phyloP scores from a whole-genome alignment of 1,284 basidiomycete genomes.

The Pholiota adiposa region DNA sequence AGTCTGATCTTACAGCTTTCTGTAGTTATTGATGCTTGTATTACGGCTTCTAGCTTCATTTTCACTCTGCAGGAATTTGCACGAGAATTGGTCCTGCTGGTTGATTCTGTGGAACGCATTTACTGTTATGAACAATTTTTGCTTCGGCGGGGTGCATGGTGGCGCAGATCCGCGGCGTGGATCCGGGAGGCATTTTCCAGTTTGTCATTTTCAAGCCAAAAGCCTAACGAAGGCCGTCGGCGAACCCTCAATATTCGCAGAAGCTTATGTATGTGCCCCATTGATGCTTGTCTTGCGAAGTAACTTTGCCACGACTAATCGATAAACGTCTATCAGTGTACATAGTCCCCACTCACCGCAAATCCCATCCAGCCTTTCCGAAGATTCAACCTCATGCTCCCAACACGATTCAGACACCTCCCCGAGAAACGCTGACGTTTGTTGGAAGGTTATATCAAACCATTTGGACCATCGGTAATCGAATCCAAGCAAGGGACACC shows the following conservation, averaged over 20 bases:
- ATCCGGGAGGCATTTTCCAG: conserved; percentile 7
- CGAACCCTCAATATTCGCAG: conserved; percentile 22
- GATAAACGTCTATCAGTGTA: conserved; percentile 42
- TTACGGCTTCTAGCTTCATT: conserved; percentile 66
- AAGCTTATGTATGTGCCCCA: conserved; percentile 45
- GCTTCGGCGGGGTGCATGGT: conserved; percentile 26
- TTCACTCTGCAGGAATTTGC: conserved; percentile 94
- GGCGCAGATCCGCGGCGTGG: conserved; percentile 17
- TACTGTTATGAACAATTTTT: conserved; percentile 62
- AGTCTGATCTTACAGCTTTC: conserved; percentile 34
- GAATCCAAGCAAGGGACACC: conserved; percentile 75
- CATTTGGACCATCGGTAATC: conserved; percentile 78
- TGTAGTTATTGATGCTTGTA: neutral
- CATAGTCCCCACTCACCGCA: conserved; percentile 62
- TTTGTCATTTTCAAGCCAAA: conserved; percentile 11
- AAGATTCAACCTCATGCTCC: conserved; percentile 82
- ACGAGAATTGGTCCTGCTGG: conserved; percentile 77
- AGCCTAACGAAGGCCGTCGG: conserved; percentile 8
- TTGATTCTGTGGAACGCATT: conserved; percentile 81
- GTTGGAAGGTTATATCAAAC: conserved; percentile 66
- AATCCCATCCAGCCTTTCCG: conserved; percentile 76
- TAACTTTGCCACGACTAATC: neutral
- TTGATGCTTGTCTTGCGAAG: conserved; percentile 1
- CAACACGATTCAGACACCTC: conserved; percentile 83
- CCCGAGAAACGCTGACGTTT: conserved; percentile 56